Base-by-base conservation (phyloP, 2,329 filamentous ascomycete genomes). In the Xylariaceae sp. region DNA sequence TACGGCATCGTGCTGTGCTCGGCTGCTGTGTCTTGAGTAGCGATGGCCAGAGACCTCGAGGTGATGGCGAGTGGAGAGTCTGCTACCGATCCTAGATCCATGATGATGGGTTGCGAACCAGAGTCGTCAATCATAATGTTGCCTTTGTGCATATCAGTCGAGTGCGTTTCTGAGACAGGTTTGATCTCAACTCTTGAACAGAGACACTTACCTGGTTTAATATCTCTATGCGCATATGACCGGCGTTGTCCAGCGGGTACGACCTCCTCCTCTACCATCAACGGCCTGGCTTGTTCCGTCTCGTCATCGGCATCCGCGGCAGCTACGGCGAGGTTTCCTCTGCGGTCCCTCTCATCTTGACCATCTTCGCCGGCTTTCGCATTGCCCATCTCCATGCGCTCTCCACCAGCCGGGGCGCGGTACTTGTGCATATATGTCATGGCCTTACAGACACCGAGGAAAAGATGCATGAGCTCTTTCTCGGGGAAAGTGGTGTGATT, bases 1-100 rank as follows among this genome's bases (percentile, higher is more conserved):
- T 99, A 99, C 0, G 94, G 92, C 93, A 99, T 97, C 39, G 94
- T 99, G 59, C 87, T 93, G 77, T 97, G 93, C 71, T 99, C 94
- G 49, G 93, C 94, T 18, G 94, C 94, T 39, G 84, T 89, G 71
- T 99, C 94, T 73, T 97, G 94, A 34, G 96, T 89, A 48, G 92
- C 90, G 44, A 99, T 83, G 42, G 94, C 94, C 49, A 95, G 80
- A 2, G 90, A 95, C 55, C 93, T 87, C 16, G 89, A 94, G 5
- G 93, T 96, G 61, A 97, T 93, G 22, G 89, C 83, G 51, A 90
- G 89, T 1, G 94, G 94, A 2, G 90, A 91, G 16, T 88, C 88
- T 39, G 90, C 88, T 51, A 99, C 79, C 51, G 91, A 97, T 58
- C 94, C 94, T 19, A 99, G 84, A 69, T 99, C 94, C 94, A 99